Evolutionary conservation across 768 basidiomycete species (phyloP), one percentile per base, ranked within the genome.

Genomic region (Lyophyllum shimeji): DNA sequence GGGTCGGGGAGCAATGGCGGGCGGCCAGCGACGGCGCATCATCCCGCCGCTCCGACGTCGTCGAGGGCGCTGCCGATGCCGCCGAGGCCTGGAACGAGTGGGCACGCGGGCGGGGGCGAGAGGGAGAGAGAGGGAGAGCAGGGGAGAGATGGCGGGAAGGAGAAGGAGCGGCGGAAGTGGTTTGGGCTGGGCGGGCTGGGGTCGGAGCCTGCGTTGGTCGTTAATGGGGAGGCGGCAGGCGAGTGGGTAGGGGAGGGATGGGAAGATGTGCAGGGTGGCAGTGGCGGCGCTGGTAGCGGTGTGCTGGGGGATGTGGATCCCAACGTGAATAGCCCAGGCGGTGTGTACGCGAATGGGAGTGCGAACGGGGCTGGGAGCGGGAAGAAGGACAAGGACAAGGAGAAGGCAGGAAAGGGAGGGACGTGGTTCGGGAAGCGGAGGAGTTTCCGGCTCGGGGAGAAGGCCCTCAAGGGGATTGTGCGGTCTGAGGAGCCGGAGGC

Each of bases 361-460:
- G 37, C 24, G 11, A 46, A 34, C 46, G 57, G 52, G 27, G 23
- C 7, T n/a, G 25, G n/a, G 37, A 47, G 42, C 24, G 55, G 51
- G 48, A 55, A 53, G 23, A 75, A 74, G 64, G 75, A 73, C 12
- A 67, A 68, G 65, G 62, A 78, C 21, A 70, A 68, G 55, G 66
- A 66, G 55, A 76, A 76, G 62, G 71, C 74, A 5, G n/a, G 15
- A 3, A n/a, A 50, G 27, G 27, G 57, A 37, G 50, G 52, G 12
- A 40, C 59, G 48, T 86, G 84, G 83, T 83, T 83, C 60, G 62
- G 66, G 27, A 81, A 79, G 65, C 75, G 82, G 50, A 84, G 79
- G 67, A 83, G 79, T 61, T 65, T 81, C 55, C 70, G 71, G 49
- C 34, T 72, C 27, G 66, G 65, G 13, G 71, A 79, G 21, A 75